phyloP scores from a whole-genome alignment of 306 rosid species.

The Glycine latifolia region DNA sequence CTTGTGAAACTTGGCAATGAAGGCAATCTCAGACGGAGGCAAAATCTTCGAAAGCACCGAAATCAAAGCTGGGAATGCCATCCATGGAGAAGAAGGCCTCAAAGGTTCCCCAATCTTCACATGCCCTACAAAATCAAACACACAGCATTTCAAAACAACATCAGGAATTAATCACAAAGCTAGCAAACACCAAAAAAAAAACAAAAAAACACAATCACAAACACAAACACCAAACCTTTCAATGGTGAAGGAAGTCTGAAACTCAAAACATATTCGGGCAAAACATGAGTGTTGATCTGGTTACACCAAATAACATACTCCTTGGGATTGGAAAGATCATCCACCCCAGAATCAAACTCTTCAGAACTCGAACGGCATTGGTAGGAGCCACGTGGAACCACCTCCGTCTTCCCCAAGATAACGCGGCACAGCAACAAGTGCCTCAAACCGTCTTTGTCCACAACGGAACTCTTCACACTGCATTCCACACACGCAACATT shows the following conservation, averaged over 20 bases:
- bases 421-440: constrained; percentile 84
- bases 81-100: constrained; percentile 87
- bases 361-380: constrained; percentile 68
- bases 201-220: neutral
- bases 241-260: constrained; percentile 58
- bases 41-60: constrained; percentile 66
- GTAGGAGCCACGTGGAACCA: constrained; percentile 60
- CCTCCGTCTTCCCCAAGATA: constrained; percentile 74
- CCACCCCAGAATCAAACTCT: constrained; percentile 80
- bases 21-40: constrained; percentile 53
- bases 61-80: constrained; percentile 73
- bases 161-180: neutral
- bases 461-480: constrained; percentile 59
- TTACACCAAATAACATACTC: constrained; percentile 73
- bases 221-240: constrained; percentile 49
- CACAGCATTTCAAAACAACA: neutral
- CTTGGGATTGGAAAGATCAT: constrained; percentile 59
- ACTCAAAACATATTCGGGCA: constrained; percentile 76
- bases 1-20: constrained; percentile 63
- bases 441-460: constrained; percentile 67
- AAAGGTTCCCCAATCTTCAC: constrained; percentile 47
- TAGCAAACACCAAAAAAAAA: neutral
- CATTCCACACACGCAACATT: neutral
- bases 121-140: constrained; percentile 53
- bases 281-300: constrained; percentile 76